A percentile compares a stretch with the other conserved stretches of the same genome.
Evolutionary conservation across 2,329 filamentous ascomycete species (phyloP).

Genomic region (Ceratocystis papillata): DNA sequence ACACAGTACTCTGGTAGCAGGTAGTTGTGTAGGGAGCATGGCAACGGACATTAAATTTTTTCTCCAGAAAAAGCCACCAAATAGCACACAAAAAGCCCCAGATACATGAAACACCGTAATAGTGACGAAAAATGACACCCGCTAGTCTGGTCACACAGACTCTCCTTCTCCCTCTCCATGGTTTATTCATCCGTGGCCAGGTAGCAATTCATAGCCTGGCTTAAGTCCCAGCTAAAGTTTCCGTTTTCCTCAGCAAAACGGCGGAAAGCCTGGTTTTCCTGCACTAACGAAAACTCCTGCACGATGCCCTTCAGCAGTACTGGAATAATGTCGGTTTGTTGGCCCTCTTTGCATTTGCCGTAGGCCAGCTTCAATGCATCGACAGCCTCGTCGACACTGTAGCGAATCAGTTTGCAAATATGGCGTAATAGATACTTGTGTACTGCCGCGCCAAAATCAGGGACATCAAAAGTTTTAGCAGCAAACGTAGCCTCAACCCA

Average conservation of each 20-base stretch:
- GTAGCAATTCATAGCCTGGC: not conserved
- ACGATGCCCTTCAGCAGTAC: slow-evolving; percentile 1
- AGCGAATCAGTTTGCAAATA: not conserved
- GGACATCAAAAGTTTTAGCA: not conserved
- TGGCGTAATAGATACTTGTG: not conserved
- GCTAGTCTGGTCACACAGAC: not conserved
- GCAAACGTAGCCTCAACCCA: not conserved
- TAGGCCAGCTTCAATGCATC: not conserved
- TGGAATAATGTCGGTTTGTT: not conserved
- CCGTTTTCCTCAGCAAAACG: slow-evolving; percentile 4
- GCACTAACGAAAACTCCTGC: not conserved
- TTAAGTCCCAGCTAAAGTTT: not conserved
- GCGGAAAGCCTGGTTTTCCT: not conserved
- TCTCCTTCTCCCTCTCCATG: not conserved
- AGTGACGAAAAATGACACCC: not conserved
- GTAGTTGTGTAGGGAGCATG: not conserved
- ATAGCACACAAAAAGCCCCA: not conserved
- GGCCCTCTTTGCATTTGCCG: not conserved
- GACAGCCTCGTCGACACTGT: not conserved
- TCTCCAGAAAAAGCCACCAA: not conserved
- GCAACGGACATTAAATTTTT: not conserved
- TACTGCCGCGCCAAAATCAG: not conserved
- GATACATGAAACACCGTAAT: not conserved
- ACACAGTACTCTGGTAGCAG: too few relatives aligned
- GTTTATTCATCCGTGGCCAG: not conserved